These are phyloP conservation scores for Cystobasidiopsis lactophilus DNA, from an alignment of 768 basidiomycete species.

Conservation along the genomic window DNA sequence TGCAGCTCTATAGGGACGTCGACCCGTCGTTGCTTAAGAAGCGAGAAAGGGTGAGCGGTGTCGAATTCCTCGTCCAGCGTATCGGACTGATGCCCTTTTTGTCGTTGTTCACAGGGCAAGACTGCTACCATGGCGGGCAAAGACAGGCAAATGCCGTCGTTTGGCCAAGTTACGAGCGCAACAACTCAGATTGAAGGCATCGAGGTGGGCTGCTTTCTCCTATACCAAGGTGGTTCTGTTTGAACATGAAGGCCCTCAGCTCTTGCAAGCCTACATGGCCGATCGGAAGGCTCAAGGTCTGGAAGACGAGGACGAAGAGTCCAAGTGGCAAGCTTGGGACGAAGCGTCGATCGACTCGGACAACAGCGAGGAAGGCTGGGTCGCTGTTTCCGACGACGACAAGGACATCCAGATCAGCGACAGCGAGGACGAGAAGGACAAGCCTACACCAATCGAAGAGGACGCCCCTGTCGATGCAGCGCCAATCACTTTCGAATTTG, in stretches of 20 bases:
- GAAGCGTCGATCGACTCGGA: slow-evolving; percentile 21
- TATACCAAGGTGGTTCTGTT: neutral
- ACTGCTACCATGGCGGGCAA: slow-evolving; percentile 48
- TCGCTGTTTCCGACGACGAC: slow-evolving; percentile 51
- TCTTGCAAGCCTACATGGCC: slow-evolving; percentile 47
- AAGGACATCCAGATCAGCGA: slow-evolving; percentile 57
- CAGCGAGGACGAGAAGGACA: slow-evolving; percentile 49
- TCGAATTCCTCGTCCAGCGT: slow-evolving; percentile 25
- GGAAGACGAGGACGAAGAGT: slow-evolving; percentile 44
- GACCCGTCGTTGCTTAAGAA: slow-evolving; percentile 80
- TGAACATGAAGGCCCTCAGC: slow-evolving; percentile 30
- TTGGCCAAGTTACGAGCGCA: slow-evolving; percentile 52
- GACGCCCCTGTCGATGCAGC: slow-evolving; percentile 14
- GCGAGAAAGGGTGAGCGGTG: slow-evolving; percentile 36
- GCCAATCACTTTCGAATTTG: slow-evolving; percentile 1
- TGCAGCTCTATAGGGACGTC: slow-evolving; percentile 84
- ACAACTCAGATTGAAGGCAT: slow-evolving; percentile 78
- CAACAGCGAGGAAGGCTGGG: slow-evolving; percentile 45
- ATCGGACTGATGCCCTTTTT: slow-evolving; percentile 30
- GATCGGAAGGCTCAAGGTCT: slow-evolving; percentile 35
- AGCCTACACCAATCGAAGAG: slow-evolving; percentile 12
- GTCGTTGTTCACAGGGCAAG: slow-evolving; percentile 36
- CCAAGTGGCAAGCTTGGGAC: slow-evolving; percentile 53
- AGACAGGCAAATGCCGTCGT: slow-evolving; percentile 46
- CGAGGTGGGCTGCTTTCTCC: slow-evolving; percentile 33